These are phyloP conservation scores for Pleurotus tuoliensis DNA, from an alignment of 768 basidiomycete species.

Conservation along the genomic window DNA sequence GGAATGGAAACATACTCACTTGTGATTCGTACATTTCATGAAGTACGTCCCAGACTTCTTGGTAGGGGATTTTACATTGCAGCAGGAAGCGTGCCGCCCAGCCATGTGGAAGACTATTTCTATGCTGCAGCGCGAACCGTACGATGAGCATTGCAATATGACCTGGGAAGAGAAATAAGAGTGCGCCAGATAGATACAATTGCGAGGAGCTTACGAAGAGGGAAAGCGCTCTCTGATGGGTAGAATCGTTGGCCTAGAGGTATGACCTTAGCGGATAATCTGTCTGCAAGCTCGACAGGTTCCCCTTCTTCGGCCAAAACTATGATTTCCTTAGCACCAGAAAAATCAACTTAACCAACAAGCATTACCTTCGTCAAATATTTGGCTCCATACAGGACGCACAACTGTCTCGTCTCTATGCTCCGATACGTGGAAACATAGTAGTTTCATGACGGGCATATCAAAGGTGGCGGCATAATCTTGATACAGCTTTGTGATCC, in stretches of 20 bases:
- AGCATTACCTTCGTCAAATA: constrained; percentile 70
- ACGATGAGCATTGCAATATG: constrained; percentile 74
- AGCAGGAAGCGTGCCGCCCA: constrained; percentile 81
- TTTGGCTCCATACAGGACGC: constrained; percentile 82
- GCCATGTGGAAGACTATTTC: constrained; percentile 57
- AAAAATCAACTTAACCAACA: constrained; percentile 1
- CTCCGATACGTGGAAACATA: constrained; percentile 92
- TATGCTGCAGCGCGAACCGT: constrained; percentile 63
- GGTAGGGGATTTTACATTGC: constrained; percentile 77
- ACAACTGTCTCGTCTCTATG: constrained; percentile 83
- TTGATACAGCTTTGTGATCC: constrained; percentile 67
- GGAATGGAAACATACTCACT: constrained; percentile 36
- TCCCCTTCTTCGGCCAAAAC: constrained; percentile 53
- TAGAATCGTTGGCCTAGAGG: constrained; percentile 83
- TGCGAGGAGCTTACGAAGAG: constrained; percentile 59
- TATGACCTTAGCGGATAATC: constrained; percentile 59
- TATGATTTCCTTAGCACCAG: neutral
- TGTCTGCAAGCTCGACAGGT: constrained; percentile 56
- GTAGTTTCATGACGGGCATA: constrained; percentile 76
- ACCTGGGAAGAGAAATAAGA: constrained; percentile 39
- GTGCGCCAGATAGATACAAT: neutral
- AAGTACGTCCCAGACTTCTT: constrained; percentile 81
- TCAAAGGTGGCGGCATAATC: constrained; percentile 85
- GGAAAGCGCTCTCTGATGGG: constrained; percentile 88
- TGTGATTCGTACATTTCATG: constrained; percentile 88